Base-by-base conservation (phyloP, 352 stramenopile species). In the Phytophthora idaei region DNA sequence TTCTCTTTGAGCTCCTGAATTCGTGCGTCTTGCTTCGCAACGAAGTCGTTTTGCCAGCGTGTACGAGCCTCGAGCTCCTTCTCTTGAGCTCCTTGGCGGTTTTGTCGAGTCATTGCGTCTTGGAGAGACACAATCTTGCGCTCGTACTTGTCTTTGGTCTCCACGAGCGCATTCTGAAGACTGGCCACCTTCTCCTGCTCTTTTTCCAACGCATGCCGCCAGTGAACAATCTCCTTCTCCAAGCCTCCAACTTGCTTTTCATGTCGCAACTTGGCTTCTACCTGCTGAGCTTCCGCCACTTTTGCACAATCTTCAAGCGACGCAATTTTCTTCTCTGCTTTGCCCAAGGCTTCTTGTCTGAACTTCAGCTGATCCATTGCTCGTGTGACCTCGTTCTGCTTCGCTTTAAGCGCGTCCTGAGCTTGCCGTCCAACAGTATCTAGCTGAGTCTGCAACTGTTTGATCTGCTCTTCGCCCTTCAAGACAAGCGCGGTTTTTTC, bases 11-110 rank as follows among this genome's bases (percentile, higher is more conserved):
- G 54, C 10, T 81, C 63, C 28, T 93, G 79, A 11, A 93, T 85
- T 1, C 80, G 61, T 1, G 82, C 81, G n/a, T 93, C 85, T 71
- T 93, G 85, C 42, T 87, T 85, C 2, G 78, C 70, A 4, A 80
- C 73, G 55, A 91, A 89, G 2, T 91, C 81, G 28, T 89, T 90
- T 34, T 93, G 79, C 85, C 85, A 93, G 2, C 77, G 69, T 3
- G 73, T 85, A 14, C 71, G 79, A 47, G 77, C 79, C 28, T 93
- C 82, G 0, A 89, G 49, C 48, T 91, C 85, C 27, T 82, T 75
- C 48, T 90, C 81, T 47, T 83, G 79, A 0, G 73, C 64, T 9
- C 59, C 76, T 60, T 91, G 79, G 15, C 80, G 77, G n/a, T 56
- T 77, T 29, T 87, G 78, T 12, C 84, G 76, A 15, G 78, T 71